Evolutionary conservation across 2,329 filamentous ascomycete genomes (phyloP).

Genomic region (Sclerotinia glacialis): DNA sequence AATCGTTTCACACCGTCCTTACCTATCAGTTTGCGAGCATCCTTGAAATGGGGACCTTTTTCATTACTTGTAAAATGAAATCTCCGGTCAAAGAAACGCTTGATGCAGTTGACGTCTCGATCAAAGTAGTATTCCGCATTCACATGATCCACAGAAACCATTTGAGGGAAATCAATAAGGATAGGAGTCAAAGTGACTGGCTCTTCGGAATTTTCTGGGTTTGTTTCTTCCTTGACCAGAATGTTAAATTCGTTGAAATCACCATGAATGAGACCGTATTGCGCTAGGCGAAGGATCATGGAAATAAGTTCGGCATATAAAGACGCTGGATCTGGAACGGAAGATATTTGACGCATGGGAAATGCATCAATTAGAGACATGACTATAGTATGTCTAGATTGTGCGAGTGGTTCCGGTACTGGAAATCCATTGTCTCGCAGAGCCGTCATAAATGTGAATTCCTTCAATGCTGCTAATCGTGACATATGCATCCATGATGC

Average conservation of each 20-base stretch:
- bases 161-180: conserved; percentile 96
- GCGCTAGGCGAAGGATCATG: conserved; percentile 79
- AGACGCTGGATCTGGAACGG: conserved; percentile 76
- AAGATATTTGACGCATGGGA: conserved; percentile 82
- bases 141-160: conserved; percentile 89
- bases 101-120: conserved; percentile 91
- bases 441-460: conserved; percentile 91
- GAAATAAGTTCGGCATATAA: conserved; percentile 90
- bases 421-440: conserved; percentile 81
- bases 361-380: conserved; percentile 94
- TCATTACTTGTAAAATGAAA: conserved; percentile 84
- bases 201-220: conserved; percentile 43
- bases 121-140: conserved; percentile 99
- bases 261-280: conserved; percentile 88
- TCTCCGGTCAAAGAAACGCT: conserved; percentile 84
- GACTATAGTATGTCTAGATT: conserved; percentile 92
- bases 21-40: conserved; percentile 72
- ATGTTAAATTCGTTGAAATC: conserved; percentile 99
- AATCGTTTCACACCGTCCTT: conserved; percentile 66
- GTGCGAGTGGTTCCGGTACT: conserved; percentile 81
- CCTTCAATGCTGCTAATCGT: conserved; percentile 85
- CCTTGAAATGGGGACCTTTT: conserved; percentile 79
- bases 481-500: conserved; percentile 99
- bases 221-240: conserved; percentile 72
- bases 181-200: conserved; percentile 66